Percentiles rank a stretch among this genome's conserved stretches.
phyloP scores from a whole-genome alignment of 805 yeast genomes.

The Starmera pachycereana region DNA sequence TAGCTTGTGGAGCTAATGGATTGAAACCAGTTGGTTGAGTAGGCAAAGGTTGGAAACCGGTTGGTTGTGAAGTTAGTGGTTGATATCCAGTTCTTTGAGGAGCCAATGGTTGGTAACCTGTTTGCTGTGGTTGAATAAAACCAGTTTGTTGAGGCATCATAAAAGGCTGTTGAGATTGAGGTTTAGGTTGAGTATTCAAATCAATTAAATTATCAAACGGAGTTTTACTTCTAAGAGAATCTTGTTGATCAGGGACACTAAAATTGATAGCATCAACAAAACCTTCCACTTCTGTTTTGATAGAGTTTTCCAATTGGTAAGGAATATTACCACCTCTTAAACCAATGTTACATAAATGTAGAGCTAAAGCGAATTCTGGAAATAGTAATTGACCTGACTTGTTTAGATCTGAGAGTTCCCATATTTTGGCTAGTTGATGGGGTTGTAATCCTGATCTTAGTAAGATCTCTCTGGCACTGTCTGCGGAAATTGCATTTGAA shows the following conservation, averaged over 20 bases:
- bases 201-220: conserved; percentile 30
- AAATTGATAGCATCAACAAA: conserved; percentile 85
- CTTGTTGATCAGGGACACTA: conserved; percentile 48
- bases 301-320: conserved; percentile 53
- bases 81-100: conserved; percentile 23
- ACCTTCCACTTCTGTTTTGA: conserved; percentile 76
- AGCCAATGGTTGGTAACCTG: conserved; percentile 19
- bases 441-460: conserved; percentile 73
- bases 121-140: conserved; percentile 20
- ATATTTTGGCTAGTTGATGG: conserved; percentile 67
- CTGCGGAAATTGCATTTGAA: conserved; percentile 46
- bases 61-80: conserved; percentile 27
- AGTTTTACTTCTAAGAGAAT: conserved; percentile 18
- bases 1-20: conserved; percentile 17
- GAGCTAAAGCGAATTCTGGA: conserved; percentile 90
- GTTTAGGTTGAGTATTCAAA: conserved; percentile 19
- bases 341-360: conserved; percentile 74
- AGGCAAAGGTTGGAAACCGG: conserved; percentile 18
- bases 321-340: conserved; percentile 77
- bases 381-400: conserved; percentile 77
- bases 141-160: conserved; percentile 23
- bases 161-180: conserved; percentile 20
- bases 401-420: conserved; percentile 87
- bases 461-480: conserved; percentile 68
- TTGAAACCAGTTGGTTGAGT: conserved; percentile 18